Percentiles rank a stretch among this genome's conserved stretches.
These are phyloP conservation scores for Torulaspora maleeae DNA, from an alignment of 805 yeast genomes.

Conservation along the genomic window DNA sequence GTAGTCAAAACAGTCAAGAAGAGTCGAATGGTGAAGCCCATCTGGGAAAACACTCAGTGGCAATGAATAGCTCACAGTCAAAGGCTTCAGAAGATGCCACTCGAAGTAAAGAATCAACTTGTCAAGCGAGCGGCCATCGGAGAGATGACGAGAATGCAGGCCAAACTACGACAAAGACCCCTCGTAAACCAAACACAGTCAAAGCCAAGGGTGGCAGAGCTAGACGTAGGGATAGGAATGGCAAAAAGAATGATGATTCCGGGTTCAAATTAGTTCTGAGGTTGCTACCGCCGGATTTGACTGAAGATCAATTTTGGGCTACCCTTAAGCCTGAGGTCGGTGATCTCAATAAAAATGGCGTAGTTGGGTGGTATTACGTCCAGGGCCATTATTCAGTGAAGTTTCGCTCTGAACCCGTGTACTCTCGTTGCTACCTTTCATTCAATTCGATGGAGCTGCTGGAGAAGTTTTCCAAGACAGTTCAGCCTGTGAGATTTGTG, in stretches of 20 bases:
- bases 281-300: conserved; percentile 42
- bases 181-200: conserved; percentile 1
- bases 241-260: conserved; percentile 5
- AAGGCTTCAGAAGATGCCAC: conserved; percentile 1
- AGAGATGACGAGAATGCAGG: conserved; percentile 1
- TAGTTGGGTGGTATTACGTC: conserved; percentile 32
- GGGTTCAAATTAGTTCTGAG: conserved; percentile 37
- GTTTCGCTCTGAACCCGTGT: conserved; percentile 38
- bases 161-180: conserved; percentile 1
- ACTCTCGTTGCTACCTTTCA: conserved; percentile 42
- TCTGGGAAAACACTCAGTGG: neutral
- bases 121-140: neutral
- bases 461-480: conserved; percentile 30
- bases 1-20: neutral
- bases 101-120: neutral
- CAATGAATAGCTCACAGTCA: conserved; percentile 5
- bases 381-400: conserved; percentile 30
- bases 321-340: conserved; percentile 25
- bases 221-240: conserved; percentile 12
- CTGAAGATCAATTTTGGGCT: conserved; percentile 34
- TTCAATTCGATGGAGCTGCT: conserved; percentile 34
- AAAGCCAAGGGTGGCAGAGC: conserved; percentile 1
- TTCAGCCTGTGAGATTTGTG: conserved; percentile 33
- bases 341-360: conserved; percentile 27
- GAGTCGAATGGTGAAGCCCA: neutral